Percentiles rank a stretch among this genome's conserved stretches.
These are phyloP conservation scores for Thielaviopsis ethacetica DNA, from an alignment of 2,329 filamentous ascomycete species.

Conservation along the genomic window DNA sequence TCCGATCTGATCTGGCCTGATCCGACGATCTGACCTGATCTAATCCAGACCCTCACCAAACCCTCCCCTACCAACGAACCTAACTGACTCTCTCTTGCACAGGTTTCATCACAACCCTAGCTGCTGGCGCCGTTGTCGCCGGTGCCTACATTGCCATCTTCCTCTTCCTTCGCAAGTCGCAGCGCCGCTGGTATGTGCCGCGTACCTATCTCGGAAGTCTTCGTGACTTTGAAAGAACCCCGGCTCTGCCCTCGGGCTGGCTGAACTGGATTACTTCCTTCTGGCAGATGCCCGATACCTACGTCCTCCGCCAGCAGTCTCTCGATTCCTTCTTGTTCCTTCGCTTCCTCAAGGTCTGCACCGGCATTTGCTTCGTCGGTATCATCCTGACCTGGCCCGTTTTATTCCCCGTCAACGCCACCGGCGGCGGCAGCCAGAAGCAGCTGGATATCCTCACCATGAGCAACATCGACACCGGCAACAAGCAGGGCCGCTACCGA, in stretches of 20 bases:
- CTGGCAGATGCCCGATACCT: slow-evolving; percentile 51
- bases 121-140: slow-evolving; percentile 29
- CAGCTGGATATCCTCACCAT: slow-evolving; percentile 70
- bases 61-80: not conserved
- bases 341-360: slow-evolving; percentile 56
- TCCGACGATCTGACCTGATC: not conserved
- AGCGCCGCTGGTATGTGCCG: slow-evolving; percentile 32
- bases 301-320: slow-evolving; percentile 69
- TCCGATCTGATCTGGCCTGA: too few relatives aligned
- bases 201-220: slow-evolving; percentile 33
- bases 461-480: slow-evolving; percentile 48
- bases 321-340: slow-evolving; percentile 76
- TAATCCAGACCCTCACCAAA: not conserved
- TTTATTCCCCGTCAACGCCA: slow-evolving; percentile 72
- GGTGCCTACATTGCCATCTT: slow-evolving; percentile 28
- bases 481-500: slow-evolving; percentile 37
- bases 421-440: slow-evolving; percentile 46
- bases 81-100: not conserved
- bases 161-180: slow-evolving; percentile 27
- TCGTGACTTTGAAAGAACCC: slow-evolving; percentile 36
- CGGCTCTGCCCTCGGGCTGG: slow-evolving; percentile 35
- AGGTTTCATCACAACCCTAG: slow-evolving; percentile 29
- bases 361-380: slow-evolving; percentile 67
- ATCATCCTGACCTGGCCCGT: slow-evolving; percentile 75
- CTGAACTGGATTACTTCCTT: slow-evolving; percentile 49